Conservation (phyloP, 331 rosid genomes). For the Dryas integrifolia region DNA sequence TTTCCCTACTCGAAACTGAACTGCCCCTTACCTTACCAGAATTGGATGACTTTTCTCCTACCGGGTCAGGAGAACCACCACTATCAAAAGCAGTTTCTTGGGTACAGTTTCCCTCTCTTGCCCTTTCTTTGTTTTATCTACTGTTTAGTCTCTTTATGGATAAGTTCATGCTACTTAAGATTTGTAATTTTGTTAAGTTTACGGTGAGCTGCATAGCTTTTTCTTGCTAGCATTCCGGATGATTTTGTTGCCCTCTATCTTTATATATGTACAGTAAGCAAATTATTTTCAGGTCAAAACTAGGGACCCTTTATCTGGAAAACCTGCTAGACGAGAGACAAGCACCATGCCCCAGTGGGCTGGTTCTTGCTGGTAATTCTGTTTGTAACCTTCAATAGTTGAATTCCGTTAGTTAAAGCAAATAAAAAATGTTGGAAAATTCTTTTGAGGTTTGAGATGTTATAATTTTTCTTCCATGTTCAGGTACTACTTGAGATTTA, state of each 20-base stretch:
- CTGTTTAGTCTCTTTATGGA: not conserved
- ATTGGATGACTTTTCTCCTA: slow-evolving; percentile 93
- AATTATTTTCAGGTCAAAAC: slow-evolving; percentile 53
- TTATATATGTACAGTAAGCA: not conserved
- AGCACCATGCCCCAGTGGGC: slow-evolving; percentile 99
- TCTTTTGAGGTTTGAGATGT: slow-evolving; percentile 2
- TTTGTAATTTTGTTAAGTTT: not conserved
- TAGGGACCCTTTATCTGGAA: slow-evolving; percentile 68
- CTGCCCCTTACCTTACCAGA: slow-evolving; percentile 89
- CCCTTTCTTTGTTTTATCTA: not conserved
- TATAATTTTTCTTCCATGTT: slow-evolving; percentile 17
- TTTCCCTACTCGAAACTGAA: slow-evolving; percentile 69
- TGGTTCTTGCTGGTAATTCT: slow-evolving; percentile 94
- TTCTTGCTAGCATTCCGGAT: not conserved
- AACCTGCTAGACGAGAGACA: slow-evolving; percentile 84
- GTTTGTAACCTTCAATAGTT: slow-evolving; percentile 14
- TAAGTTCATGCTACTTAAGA: not conserved
- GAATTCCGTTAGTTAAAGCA: slow-evolving; percentile 4
- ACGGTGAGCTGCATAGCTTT: not conserved
- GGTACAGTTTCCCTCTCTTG: slow-evolving; percentile 42
- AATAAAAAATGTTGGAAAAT: not conserved
- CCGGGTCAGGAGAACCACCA: slow-evolving; percentile 97
- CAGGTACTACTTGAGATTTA: slow-evolving; percentile 97
- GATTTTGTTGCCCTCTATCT: slow-evolving; percentile 13
- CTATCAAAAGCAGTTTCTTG: slow-evolving; percentile 80